A percentile compares a stretch with the other conserved stretches of the same genome.
These are phyloP conservation scores for Colletotrichum sp. DNA, from an alignment of 2,329 filamentous ascomycete species.

Conservation along the genomic window DNA sequence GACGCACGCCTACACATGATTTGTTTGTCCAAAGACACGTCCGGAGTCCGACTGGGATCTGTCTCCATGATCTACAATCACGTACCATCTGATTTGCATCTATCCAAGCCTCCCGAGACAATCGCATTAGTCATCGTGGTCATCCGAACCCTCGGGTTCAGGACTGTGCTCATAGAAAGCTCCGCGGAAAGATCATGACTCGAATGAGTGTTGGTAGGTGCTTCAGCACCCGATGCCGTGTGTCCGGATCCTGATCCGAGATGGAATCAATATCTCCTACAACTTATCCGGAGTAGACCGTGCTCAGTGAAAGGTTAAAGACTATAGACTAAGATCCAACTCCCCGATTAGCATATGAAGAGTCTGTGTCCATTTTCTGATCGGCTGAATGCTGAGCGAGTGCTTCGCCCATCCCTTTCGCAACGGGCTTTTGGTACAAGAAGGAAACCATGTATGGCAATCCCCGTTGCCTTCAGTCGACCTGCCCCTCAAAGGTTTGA, in stretches of 20 bases:
- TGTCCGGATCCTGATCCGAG: not conserved
- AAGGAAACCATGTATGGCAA: too few species aligned
- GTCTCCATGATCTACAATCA: not conserved
- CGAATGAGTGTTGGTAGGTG: not conserved
- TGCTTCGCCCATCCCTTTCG: too few species aligned
- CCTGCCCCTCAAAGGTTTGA: too few species aligned
- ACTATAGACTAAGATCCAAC: too few species aligned
- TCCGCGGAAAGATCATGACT: not conserved
- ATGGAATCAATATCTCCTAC: not conserved
- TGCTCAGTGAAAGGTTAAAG: not conserved
- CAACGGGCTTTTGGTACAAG: too few species aligned
- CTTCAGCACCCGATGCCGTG: not conserved
- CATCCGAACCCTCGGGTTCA: not conserved
- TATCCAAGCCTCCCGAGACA: not conserved
- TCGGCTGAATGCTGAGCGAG: not conserved
- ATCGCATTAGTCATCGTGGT: not conserved
- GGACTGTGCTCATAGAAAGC: not conserved
- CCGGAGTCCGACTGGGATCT: not conserved
- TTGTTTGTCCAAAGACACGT: not conserved
- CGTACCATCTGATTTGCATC: not conserved
- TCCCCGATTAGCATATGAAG: too few species aligned
- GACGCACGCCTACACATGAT: not conserved
- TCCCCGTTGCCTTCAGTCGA: too few species aligned
- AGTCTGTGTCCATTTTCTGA: too few species aligned
- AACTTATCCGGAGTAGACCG: not conserved